A percentile compares a stretch with the other conserved stretches of the same genome.
phyloP scores from a whole-genome alignment of 2,329 filamentous ascomycete genomes.

The Fusarium camptoceras region DNA sequence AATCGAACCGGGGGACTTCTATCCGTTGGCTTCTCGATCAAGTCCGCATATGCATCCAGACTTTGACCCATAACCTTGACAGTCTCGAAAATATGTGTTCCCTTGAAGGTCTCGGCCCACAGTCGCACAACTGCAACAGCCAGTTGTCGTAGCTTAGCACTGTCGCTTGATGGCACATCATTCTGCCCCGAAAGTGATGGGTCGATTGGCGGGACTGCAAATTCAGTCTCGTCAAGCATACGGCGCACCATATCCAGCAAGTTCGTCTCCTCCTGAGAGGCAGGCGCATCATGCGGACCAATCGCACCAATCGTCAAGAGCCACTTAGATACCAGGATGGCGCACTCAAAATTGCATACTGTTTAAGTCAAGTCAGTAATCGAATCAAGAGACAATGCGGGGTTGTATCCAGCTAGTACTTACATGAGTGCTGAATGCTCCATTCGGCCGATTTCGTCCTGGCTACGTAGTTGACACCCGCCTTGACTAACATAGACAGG shows the following conservation, averaged over 20 bases:
- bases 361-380: conserved; percentile 28
- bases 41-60: conserved; percentile 67
- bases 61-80: conserved; percentile 68
- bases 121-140: conserved; percentile 69
- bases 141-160: conserved; percentile 65
- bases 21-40: conserved; percentile 66
- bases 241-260: conserved; percentile 67
- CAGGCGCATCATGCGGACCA: conserved; percentile 61
- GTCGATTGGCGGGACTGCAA: conserved; percentile 67
- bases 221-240: conserved; percentile 72
- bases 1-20: conserved; percentile 51
- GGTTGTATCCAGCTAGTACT: conserved; percentile 47
- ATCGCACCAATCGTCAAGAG: conserved; percentile 67
- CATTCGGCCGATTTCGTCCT: conserved; percentile 70
- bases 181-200: conserved; percentile 62
- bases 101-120: conserved; percentile 72
- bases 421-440: conserved; percentile 72
- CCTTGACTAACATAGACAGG: conserved; percentile 73
- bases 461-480: conserved; percentile 71
- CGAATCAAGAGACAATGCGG: background rate
- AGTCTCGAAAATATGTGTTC: conserved; percentile 70
- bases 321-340: conserved; percentile 71
- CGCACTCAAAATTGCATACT: conserved; percentile 72
- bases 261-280: conserved; percentile 64
- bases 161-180: conserved; percentile 61